These are phyloP conservation scores for Coniochaeta ligniaria DNA, from an alignment of 2,329 filamentous ascomycete genomes.

Conservation along the genomic window DNA sequence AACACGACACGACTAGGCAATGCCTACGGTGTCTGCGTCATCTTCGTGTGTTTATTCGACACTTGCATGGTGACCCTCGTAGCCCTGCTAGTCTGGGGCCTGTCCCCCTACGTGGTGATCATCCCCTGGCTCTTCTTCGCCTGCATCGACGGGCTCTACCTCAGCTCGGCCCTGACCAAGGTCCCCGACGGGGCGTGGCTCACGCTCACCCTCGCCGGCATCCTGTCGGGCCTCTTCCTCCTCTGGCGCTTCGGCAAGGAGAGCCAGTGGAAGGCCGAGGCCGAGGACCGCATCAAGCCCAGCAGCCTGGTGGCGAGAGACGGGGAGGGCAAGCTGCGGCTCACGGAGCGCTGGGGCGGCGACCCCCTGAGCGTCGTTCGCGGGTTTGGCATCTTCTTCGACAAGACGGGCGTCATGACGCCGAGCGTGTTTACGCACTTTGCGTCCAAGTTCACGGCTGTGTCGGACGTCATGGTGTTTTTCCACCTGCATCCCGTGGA, in stretches of 20 bases:
- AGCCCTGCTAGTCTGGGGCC: conserved; percentile 64
- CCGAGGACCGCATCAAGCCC: conserved; percentile 48
- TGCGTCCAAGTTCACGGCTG: conserved; percentile 60
- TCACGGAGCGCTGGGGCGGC: conserved; percentile 28
- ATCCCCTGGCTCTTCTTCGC: conserved; percentile 57
- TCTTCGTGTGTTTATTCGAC: conserved; percentile 72
- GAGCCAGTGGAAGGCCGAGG: conserved; percentile 66
- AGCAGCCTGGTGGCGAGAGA: conserved; percentile 25
- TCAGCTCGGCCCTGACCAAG: conserved; percentile 64
- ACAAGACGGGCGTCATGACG: conserved; percentile 47
- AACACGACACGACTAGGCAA: conserved; percentile 66
- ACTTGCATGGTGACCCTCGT: conserved; percentile 68
- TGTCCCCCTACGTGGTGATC: conserved; percentile 53
- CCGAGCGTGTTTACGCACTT: conserved; percentile 68
- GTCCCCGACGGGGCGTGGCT: conserved; percentile 75
- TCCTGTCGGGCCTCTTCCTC: conserved; percentile 59
- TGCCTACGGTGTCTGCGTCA: conserved; percentile 74
- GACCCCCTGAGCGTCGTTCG: conserved; percentile 37
- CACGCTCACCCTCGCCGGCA: conserved; percentile 56
- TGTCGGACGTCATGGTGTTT: conserved; percentile 64
- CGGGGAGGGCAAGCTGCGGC: background rate
- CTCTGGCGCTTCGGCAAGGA: conserved; percentile 78
- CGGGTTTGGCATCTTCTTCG: conserved; percentile 68
- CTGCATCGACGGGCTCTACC: conserved; percentile 60
- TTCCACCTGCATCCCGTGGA: conserved; percentile 64